Evolutionary conservation across 2,329 filamentous ascomycete genomes (phyloP).

Genomic region (Nemania sp.): DNA sequence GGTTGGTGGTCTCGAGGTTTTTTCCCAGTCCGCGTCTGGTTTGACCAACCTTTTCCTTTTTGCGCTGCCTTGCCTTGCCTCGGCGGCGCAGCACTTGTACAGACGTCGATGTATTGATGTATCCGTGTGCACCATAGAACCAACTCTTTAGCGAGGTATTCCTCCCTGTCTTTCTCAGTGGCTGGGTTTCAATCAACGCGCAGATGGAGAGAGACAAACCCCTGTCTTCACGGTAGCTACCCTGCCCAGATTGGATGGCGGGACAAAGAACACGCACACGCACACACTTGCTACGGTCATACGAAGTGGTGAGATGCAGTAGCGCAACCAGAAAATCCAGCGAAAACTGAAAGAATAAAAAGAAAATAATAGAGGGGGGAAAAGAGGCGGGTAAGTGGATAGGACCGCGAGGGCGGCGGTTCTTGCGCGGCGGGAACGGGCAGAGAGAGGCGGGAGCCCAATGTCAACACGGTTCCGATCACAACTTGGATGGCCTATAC

Average conservation of each 20-base stretch:
- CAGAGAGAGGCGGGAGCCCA: constrained; percentile 2
- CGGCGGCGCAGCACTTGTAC: too few species aligned
- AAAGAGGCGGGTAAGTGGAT: neutral
- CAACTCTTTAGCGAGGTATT: neutral
- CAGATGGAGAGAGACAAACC: constrained; percentile 12
- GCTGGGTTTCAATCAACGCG: constrained; percentile 15
- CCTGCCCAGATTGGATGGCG: constrained; percentile 7
- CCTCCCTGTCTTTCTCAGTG: constrained; percentile 4
- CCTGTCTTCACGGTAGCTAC: constrained; percentile 15
- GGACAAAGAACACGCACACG: constrained; percentile 18
- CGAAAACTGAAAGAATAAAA: too few species aligned
- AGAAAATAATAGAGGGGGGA: too few species aligned
- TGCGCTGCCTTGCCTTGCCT: neutral
- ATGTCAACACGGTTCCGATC: constrained; percentile 1
- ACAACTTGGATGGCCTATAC: constrained; percentile 1
- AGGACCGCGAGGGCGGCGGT: neutral
- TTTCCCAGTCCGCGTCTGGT: constrained; percentile 6
- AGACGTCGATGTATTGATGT: neutral
- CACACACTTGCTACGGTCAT: constrained; percentile 28
- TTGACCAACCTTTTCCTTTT: constrained; percentile 14
- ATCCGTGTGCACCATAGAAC: constrained; percentile 2
- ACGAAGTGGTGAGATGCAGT: constrained; percentile 22
- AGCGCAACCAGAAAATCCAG: constrained; percentile 8
- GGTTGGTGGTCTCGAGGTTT: constrained; percentile 12
- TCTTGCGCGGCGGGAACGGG: neutral